Percentiles rank a stretch among this genome's conserved stretches.
Evolutionary conservation across 805 yeast genomes (phyloP).

Genomic region (Ogataea angusta): DNA sequence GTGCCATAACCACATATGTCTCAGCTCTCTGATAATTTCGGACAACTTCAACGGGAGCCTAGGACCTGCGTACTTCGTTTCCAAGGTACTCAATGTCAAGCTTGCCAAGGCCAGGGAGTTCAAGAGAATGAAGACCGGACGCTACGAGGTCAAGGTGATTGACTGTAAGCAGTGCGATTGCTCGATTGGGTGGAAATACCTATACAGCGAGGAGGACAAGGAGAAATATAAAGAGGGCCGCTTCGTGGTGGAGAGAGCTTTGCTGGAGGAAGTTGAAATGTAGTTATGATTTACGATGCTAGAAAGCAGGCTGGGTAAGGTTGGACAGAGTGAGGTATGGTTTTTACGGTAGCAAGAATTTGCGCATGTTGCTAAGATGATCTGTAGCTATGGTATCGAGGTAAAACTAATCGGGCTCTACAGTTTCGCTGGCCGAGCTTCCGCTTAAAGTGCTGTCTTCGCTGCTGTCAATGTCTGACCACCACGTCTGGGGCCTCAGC

Average conservation of each 20-base stretch:
- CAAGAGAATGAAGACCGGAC: slow-evolving; percentile 34
- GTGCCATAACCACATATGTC: slow-evolving; percentile 35
- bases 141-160: slow-evolving; percentile 29
- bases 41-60: slow-evolving; percentile 33
- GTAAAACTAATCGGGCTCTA: no score
- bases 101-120: slow-evolving; percentile 17
- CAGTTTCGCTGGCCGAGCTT: background rate
- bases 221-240: slow-evolving; percentile 35
- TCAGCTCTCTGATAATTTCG: slow-evolving; percentile 28
- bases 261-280: slow-evolving; percentile 24
- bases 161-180: slow-evolving; percentile 31
- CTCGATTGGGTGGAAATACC: slow-evolving; percentile 35
- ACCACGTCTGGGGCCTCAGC: slow-evolving; percentile 7
- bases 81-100: slow-evolving; percentile 29
- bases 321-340: background rate
- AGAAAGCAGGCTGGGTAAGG: background rate
- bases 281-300: slow-evolving; percentile 6
- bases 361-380: background rate
- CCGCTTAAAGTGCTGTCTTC: slow-evolving; percentile 1
- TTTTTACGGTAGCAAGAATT: slow-evolving; percentile 1
- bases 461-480: background rate
- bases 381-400: background rate
- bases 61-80: slow-evolving; percentile 34
- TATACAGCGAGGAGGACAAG: slow-evolving; percentile 27
- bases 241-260: slow-evolving; percentile 32